Evolutionary conservation across 1,284 basidiomycete genomes (phyloP), one percentile per base, ranked within the genome.

Genomic region (Pseudozyma sp.): DNA sequence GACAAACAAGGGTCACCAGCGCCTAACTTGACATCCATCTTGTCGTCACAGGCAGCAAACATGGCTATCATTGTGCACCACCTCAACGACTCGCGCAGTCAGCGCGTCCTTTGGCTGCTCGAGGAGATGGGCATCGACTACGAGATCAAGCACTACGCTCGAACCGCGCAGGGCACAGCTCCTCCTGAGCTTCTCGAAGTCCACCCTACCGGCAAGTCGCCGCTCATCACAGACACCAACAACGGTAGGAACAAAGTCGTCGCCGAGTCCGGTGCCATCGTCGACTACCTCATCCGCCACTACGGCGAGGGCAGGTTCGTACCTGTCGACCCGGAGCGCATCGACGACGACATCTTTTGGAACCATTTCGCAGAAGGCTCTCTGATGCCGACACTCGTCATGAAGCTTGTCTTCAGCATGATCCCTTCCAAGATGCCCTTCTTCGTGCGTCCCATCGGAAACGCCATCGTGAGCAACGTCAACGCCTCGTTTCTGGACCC

Each of bases 81-180:
- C 47, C 68, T 84, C 43, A 79, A 83, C 54, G 59, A 84, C 64
- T 82, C 80, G 29, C 77, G 81, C 47, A 81, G 79, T 13, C 82
- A 84, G 69, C 77, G 82, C 19, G 66, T 84, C 39, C 81, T 84
- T 17, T 83, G 81, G 81, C 51, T 83, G 35, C 77, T 84, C 47
- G 82, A 84, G 65, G 81, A 84, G 69, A 74, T 83, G 54, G 78
- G 62, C 30, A 50, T 82, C 43, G 70, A 67, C 14, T 84, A 83
- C 54, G 71, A 79, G 66, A 78, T 84, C 66, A 77, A 82, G 49
- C 67, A 68, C 56, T 81, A 84, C 64, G 19, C 77, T 57, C 75
- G 82, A 31, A 73, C 69, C 10, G 39, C 78, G 3, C 68, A 70
- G 49, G 63, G 65, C 47, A 69, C 60, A 2, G 82, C 82, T 2